phyloP scores from a whole-genome alignment of 1,139 yeast genomes.

The Kodamaea fungicola region DNA sequence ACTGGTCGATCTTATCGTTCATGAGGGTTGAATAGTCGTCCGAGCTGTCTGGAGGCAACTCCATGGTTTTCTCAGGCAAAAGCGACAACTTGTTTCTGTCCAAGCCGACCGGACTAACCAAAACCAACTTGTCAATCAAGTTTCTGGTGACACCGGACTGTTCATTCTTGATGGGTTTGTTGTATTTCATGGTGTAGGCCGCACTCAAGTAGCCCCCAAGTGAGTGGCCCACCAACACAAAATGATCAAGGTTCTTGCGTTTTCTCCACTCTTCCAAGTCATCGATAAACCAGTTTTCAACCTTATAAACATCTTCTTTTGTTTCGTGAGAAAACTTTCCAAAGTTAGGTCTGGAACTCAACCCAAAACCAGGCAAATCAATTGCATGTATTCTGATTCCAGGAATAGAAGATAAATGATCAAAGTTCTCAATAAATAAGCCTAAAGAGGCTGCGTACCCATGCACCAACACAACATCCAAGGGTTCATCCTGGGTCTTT shows the following conservation, averaged over 20 bases:
- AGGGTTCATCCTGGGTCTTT: constrained; percentile 11
- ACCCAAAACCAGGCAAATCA: constrained; percentile 45
- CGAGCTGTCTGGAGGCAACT: neutral
- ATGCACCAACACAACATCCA: constrained; percentile 42
- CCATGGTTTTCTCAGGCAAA: neutral
- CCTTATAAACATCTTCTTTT: constrained; percentile 33
- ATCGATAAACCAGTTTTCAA: constrained; percentile 76
- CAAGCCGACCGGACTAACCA: constrained; percentile 47
- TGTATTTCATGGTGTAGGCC: constrained; percentile 70
- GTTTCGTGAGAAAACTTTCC: constrained; percentile 30
- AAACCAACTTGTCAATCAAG: constrained; percentile 37
- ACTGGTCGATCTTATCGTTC: neutral
- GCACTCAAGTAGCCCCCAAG: constrained; percentile 87
- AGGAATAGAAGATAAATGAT: constrained; percentile 35
- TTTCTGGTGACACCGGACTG: constrained; percentile 15
- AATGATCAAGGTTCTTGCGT: constrained; percentile 49
- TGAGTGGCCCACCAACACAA: constrained; percentile 85
- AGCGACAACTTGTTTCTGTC: constrained; percentile 26
- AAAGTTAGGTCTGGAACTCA: constrained; percentile 40
- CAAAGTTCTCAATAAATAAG: constrained; percentile 40
- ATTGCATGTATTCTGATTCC: constrained; percentile 45
- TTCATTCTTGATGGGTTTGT: constrained; percentile 15
- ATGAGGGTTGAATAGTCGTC: neutral
- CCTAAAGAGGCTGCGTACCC: constrained; percentile 50
- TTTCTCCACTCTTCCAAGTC: constrained; percentile 83